A percentile compares a stretch with the other conserved stretches of the same genome.
Evolutionary conservation across 2,329 filamentous ascomycete genomes (phyloP).

Genomic region (Nigrograna mackinnonii): DNA sequence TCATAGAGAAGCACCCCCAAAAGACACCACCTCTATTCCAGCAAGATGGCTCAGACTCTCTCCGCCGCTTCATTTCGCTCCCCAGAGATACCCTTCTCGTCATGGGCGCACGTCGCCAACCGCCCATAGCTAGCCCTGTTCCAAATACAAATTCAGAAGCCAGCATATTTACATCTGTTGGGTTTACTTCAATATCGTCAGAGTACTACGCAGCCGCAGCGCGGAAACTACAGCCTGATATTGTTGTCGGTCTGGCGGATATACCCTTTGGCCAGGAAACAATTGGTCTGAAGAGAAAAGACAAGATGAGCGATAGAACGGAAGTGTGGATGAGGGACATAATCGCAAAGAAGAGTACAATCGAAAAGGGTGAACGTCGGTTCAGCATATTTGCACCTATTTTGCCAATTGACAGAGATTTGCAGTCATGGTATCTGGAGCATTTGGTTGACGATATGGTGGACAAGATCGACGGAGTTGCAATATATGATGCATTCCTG

Average conservation of each 20-base stretch:
- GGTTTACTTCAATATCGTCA: slow-evolving; percentile 73
- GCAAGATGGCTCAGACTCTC: slow-evolving; percentile 51
- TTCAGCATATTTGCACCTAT: slow-evolving; percentile 63
- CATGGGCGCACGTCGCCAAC: slow-evolving; percentile 76
- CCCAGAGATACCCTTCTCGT: slow-evolving; percentile 69
- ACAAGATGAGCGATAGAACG: slow-evolving; percentile 85
- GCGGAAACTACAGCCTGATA: slow-evolving; percentile 72
- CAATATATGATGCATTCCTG: slow-evolving; percentile 75
- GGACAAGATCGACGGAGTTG: slow-evolving; percentile 64
- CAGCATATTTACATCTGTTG: slow-evolving; percentile 82
- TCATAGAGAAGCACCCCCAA: slow-evolving; percentile 62
- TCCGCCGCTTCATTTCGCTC: slow-evolving; percentile 78
- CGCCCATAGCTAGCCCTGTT: slow-evolving; percentile 70
- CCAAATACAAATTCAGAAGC: slow-evolving; percentile 73
- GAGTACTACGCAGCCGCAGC: slow-evolving; percentile 71
- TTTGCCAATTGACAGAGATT: slow-evolving; percentile 72
- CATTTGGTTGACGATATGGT: slow-evolving; percentile 67
- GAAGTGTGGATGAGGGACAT: slow-evolving; percentile 79
- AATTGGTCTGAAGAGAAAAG: slow-evolving; percentile 71
- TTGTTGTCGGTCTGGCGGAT: slow-evolving; percentile 79
- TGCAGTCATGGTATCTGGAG: slow-evolving; percentile 80
- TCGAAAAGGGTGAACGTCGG: slow-evolving; percentile 28
- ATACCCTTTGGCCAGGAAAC: slow-evolving; percentile 60
- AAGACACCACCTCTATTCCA: slow-evolving; percentile 58
- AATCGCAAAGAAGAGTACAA: slow-evolving; percentile 49